Percentiles rank a stretch among this genome's conserved stretches.
These are phyloP conservation scores for Lanmaoa rubissima DNA, from an alignment of 768 basidiomycete species.

Conservation along the genomic window DNA sequence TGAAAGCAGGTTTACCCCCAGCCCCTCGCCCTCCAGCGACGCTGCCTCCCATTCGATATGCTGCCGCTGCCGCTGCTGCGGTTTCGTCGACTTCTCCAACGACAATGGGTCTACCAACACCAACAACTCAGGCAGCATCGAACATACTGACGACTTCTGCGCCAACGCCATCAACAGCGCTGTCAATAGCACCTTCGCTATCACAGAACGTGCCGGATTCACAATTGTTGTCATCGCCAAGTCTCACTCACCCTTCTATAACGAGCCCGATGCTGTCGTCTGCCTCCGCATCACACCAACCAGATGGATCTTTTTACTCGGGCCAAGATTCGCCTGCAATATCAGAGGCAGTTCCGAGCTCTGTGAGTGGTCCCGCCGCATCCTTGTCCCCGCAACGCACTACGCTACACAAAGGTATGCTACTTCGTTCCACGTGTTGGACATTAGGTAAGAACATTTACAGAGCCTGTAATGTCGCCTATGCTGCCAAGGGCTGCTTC, in stretches of 20 bases:
- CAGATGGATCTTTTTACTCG: conserved; percentile 67
- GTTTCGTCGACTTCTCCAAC: conserved; percentile 26
- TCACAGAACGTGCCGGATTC: conserved; percentile 37
- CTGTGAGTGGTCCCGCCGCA: conserved; percentile 46
- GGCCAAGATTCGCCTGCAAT: conserved; percentile 70
- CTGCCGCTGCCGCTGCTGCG: conserved; percentile 76
- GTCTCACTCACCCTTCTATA: conserved; percentile 80
- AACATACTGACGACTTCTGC: conserved; percentile 33
- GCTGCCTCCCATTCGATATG: conserved; percentile 83
- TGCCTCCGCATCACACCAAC: conserved; percentile 61
- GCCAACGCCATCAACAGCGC: conserved; percentile 39
- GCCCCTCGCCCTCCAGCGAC: conserved; percentile 50
- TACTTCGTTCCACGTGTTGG: conserved; percentile 15
- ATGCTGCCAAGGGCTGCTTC: conserved; percentile 42
- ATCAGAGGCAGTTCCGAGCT: conserved; percentile 58
- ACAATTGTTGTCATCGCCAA: conserved; percentile 63
- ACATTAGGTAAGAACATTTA: conserved; percentile 20
- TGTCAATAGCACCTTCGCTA: conserved; percentile 37
- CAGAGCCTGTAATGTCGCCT: conserved; percentile 48
- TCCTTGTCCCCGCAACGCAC: conserved; percentile 61
- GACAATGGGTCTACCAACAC: conserved; percentile 23
- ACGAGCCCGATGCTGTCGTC: conserved; percentile 82
- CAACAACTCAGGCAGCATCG: conserved; percentile 38
- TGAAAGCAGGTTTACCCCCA: conserved; percentile 70
- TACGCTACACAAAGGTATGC: conserved; percentile 48